Percentiles rank a stretch among this genome's conserved stretches.
These are phyloP conservation scores for Neobulgaria alba DNA, from an alignment of 2,329 filamentous ascomycete species.

Conservation along the genomic window DNA sequence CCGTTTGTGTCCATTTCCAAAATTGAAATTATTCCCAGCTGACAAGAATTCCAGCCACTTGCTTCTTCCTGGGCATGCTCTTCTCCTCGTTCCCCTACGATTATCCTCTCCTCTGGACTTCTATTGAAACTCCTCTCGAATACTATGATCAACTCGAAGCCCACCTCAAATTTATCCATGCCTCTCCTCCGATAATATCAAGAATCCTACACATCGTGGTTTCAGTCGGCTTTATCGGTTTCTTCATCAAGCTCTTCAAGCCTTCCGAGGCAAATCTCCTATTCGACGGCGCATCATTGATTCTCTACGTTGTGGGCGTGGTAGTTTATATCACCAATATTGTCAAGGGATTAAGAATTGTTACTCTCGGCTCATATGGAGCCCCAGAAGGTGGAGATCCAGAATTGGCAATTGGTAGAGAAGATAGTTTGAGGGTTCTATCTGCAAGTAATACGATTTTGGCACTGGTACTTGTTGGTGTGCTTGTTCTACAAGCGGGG, in stretches of 20 bases:
- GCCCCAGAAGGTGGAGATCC: constrained; percentile 33
- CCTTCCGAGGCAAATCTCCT: constrained; percentile 91
- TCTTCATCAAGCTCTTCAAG: constrained; percentile 90
- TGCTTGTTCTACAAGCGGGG: constrained; percentile 86
- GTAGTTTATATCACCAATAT: constrained; percentile 95
- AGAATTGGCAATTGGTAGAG: constrained; percentile 65
- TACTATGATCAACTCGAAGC: constrained; percentile 83
- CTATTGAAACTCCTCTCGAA: constrained; percentile 49
- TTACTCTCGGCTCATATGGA: constrained; percentile 55
- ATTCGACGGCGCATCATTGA: constrained; percentile 70
- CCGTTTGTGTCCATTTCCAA: constrained; percentile 48
- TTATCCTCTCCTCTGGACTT: constrained; percentile 78
- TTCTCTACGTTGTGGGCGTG: constrained; percentile 74
- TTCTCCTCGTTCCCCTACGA: constrained; percentile 97
- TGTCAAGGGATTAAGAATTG: constrained; percentile 82
- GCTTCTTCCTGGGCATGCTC: constrained; percentile 96
- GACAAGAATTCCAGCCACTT: constrained; percentile 52
- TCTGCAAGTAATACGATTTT: constrained; percentile 94
- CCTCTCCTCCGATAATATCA: constrained; percentile 81
- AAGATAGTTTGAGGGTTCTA: constrained; percentile 85
- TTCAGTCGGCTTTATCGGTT: constrained; percentile 75
- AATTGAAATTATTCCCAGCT: constrained; percentile 6
- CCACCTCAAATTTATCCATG: constrained; percentile 86
- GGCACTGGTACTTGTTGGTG: constrained; percentile 82
- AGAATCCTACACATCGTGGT: constrained; percentile 94